Evolutionary conservation across 2,329 filamentous ascomycete species (phyloP).

Genomic region (Fusarium transvaalense): DNA sequence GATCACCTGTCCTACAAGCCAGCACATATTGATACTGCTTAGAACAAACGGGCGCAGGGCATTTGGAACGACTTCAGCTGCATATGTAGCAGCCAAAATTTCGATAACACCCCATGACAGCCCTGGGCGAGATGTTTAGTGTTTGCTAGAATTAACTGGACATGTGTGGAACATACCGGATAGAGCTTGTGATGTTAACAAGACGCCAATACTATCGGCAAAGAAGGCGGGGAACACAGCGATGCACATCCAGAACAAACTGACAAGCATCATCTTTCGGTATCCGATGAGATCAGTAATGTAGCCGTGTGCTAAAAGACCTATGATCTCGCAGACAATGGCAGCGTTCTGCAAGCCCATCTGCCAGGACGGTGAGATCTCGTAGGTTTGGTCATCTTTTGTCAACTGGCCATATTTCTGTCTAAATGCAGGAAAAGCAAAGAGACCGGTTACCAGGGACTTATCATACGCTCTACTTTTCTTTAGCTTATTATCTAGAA

Average conservation of each 20-base stretch:
- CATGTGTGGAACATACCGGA: slow-evolving; percentile 33
- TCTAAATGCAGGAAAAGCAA: slow-evolving; percentile 44
- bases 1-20: slow-evolving; percentile 57
- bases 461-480: slow-evolving; percentile 39
- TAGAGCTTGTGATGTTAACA: slow-evolving; percentile 53
- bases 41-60: slow-evolving; percentile 52
- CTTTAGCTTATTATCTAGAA: slow-evolving; percentile 4
- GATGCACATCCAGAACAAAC: slow-evolving; percentile 51
- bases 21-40: slow-evolving; percentile 58
- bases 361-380: slow-evolving; percentile 51
- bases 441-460: slow-evolving; percentile 39
- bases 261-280: slow-evolving; percentile 55
- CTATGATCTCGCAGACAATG: slow-evolving; percentile 49
- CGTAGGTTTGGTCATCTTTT: slow-evolving; percentile 48
- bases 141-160: not conserved
- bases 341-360: slow-evolving; percentile 44
- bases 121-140: slow-evolving; percentile 15
- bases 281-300: slow-evolving; percentile 55
- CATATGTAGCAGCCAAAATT: slow-evolving; percentile 56
- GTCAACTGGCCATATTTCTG: slow-evolving; percentile 35
- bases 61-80: slow-evolving; percentile 55
- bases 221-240: slow-evolving; percentile 58
- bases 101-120: slow-evolving; percentile 55
- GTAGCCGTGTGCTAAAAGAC: slow-evolving; percentile 57
- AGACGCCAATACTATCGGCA: slow-evolving; percentile 49